Evolutionary conservation across 805 yeast species (phyloP), one percentile per base, ranked within the genome.

Genomic region (Wickerhamiella vanderwaltii): DNA sequence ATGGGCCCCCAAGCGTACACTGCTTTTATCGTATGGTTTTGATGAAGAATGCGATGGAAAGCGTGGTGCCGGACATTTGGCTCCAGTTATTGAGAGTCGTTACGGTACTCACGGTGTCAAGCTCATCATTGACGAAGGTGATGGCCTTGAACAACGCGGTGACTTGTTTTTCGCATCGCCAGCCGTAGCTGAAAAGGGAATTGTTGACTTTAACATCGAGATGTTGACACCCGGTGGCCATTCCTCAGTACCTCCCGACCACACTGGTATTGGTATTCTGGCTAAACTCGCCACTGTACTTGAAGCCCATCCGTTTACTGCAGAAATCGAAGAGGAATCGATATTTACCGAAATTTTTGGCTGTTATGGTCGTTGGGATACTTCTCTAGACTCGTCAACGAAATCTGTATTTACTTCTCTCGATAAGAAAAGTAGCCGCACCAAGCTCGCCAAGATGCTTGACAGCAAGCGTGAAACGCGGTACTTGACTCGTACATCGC

Each of bases 231-330:
- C 76, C n/a, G 93, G 93, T 32, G 94, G 94, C 5, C 94, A 82
- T 55, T 75, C 88, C 0, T 78, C 86, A 4, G 57, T 70, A n/a
- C 93, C 94, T 9, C 91, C 88, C 3, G 79, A 73, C 43, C 93
- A 83, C 53, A 82, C 93, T 5, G 70, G 80, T 2, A 80, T 84
- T 59, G 94, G 93, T 9, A 70, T 83, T 22, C 64, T 78, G 41
- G 67, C 85, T 2, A 73, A 77, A 44, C 63, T 82, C 43, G 67
- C 77, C n/a, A 59, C 66, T 13, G 50, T 58, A 12, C 62, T 84
- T 32, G 94, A 85, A 56, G 57, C 59, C 7, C 68, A 72, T 46
- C 79, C 77, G 7, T 79, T 67, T 52, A 56, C 61, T 9, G 64
- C 79, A 0, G 49, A 63, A 12, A 58, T 82, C 25, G 61, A 73